These are phyloP conservation scores for Biancaea sappan DNA, from an alignment of 306 rosid genomes.

Conservation along the genomic window DNA sequence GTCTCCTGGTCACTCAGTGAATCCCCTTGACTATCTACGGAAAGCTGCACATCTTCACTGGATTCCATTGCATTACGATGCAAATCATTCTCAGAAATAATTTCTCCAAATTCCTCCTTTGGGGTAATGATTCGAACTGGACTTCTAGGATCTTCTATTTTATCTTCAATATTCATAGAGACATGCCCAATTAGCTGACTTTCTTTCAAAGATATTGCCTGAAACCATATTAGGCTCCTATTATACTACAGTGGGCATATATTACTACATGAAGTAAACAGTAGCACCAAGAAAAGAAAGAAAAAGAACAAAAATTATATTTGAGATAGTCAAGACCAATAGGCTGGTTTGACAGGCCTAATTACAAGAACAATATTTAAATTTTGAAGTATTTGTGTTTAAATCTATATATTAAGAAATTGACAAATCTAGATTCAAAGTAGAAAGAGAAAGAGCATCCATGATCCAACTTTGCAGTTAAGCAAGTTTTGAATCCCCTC, in stretches of 20 bases:
- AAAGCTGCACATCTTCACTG: slow-evolving; percentile 38
- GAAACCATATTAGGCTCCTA: slow-evolving; percentile 46
- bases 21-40: slow-evolving; percentile 41
- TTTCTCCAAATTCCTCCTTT: slow-evolving; percentile 46
- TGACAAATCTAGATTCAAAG: neutral
- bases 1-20: slow-evolving; percentile 37
- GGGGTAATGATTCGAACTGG: slow-evolving; percentile 74
- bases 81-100: slow-evolving; percentile 32
- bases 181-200: slow-evolving; percentile 76
- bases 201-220: slow-evolving; percentile 87
- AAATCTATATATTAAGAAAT: too few relatives aligned
- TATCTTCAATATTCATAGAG: slow-evolving; percentile 59
- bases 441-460: neutral
- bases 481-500: neutral
- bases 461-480: neutral
- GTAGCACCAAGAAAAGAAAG: slow-evolving; percentile 18
- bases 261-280: neutral
- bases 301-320: neutral
- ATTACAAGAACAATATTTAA: neutral
- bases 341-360: neutral
- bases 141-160: slow-evolving; percentile 48
- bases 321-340: neutral
- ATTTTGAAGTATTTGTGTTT: neutral
- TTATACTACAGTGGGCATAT: slow-evolving; percentile 22
- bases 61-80: slow-evolving; percentile 34